Base-by-base conservation (phyloP, 805 yeast genomes). In the Candida xiaguanensis region DNA sequence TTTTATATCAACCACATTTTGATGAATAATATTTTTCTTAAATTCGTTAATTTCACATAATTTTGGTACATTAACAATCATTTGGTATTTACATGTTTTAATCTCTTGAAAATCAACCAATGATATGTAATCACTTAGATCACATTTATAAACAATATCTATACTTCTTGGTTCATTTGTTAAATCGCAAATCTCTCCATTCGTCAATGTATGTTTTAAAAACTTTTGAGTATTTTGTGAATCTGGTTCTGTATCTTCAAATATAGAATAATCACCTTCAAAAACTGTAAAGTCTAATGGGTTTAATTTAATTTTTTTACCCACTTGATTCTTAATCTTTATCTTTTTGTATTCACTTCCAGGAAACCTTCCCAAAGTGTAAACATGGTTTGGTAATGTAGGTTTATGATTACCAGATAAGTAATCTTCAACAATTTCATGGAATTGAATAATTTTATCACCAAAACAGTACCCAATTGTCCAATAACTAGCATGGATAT, bases 161-260 rank as follows among this genome's bases (percentile, higher is more conserved):
- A 76, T 63, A 3, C 65, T 52, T 38, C 91, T 67, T 2, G 74
- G 74, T 19, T 59, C 53, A 2, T 67, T 67, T 0, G 85, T 80
- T 33, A 78, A 53, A 48, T 79, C 85, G 58, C 93, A 84, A 3
- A 62, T 38, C 15, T 73, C 72, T 7, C 91, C 93, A 42, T 55
- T 52, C 9, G 42, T 38, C 7, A 55, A 61, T 40, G 42, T 59
- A 60, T 54, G 80, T 53, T 65, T 46, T 45, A 70, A 44, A 44
- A 55, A 62, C 46, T 61, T 57, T 44, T 58, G 63, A 13, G 49
- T 51, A 28, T 45, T 43, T 15, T 33, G 40, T 4, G 40, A 22
- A 27, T 36, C 43, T 5, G 33, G 16, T 13, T 51, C 45, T 6
- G 42, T 43, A 20, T 53, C 55, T 16, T 48, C 41, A 33, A 49